Conservation (phyloP, 495 filamentous ascomycete genomes). For the Clavariopsis aquatica region DNA sequence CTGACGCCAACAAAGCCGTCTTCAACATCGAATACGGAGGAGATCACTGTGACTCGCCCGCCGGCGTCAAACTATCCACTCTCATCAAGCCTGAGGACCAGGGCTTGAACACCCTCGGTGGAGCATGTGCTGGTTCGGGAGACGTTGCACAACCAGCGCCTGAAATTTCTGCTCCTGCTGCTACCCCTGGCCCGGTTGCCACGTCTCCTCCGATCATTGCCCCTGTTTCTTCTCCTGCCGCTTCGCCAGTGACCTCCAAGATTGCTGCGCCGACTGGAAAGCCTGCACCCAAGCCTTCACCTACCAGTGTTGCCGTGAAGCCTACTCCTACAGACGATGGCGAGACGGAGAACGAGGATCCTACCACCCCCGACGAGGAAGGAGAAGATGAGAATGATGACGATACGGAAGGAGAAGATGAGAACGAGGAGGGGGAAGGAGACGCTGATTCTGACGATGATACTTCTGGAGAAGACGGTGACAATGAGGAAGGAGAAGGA, state of each 20-base stretch:
- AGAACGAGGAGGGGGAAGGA: neutral
- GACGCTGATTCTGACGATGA: neutral
- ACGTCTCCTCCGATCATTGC: neutral
- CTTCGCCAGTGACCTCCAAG: neutral
- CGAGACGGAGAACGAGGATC: neutral
- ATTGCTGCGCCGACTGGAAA: neutral
- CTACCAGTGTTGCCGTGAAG: neutral
- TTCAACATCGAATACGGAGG: conserved; percentile 68
- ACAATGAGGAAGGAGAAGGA: neutral
- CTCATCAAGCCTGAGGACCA: conserved; percentile 22
- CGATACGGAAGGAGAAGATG: neutral
- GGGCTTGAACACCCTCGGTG: conserved; percentile 22
- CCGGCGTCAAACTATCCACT: conserved; percentile 26
- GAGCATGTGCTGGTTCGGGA: conserved; percentile 17
- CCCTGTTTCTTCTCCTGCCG: neutral
- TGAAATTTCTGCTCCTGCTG: neutral
- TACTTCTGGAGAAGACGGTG: neutral
- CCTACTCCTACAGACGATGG: neutral
- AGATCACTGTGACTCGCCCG: neutral
- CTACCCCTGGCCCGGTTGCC: neutral
- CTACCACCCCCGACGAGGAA: neutral
- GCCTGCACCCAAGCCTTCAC: neutral
- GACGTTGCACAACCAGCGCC: neutral
- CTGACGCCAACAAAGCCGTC: conserved; percentile 61
- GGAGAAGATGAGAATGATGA: neutral